These are phyloP conservation scores for Andrographis paniculata DNA, from an alignment of 305 asterid species.

Conservation along the genomic window DNA sequence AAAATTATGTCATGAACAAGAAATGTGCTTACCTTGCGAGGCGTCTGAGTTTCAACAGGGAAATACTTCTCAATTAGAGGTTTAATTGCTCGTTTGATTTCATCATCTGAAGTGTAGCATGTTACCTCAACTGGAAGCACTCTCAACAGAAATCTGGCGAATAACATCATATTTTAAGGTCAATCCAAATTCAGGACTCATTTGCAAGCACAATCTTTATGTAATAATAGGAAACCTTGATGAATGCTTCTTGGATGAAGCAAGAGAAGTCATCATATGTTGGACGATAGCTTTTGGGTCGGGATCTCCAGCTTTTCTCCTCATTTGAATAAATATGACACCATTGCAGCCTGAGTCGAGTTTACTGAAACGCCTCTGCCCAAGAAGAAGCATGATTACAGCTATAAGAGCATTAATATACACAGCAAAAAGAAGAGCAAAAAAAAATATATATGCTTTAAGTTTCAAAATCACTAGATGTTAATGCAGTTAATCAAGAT, in stretches of 20 bases:
- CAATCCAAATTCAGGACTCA: no score
- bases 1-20: conserved; percentile 1
- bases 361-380: conserved; percentile 72
- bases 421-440: no score
- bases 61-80: conserved; percentile 68
- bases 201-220: background rate
- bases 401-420: no score
- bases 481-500: conserved; percentile 2
- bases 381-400: conserved; percentile 10
- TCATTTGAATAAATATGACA: conserved; percentile 81
- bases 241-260: conserved; percentile 60
- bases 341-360: conserved; percentile 94
- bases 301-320: conserved; percentile 76
- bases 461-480: background rate
- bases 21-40: conserved; percentile 44
- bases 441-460: no score
- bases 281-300: conserved; percentile 74
- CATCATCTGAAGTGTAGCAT: conserved; percentile 92
- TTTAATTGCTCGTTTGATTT: conserved; percentile 51
- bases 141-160: conserved; percentile 65
- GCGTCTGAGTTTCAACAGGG: conserved; percentile 62
- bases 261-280: conserved; percentile 86
- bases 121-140: conserved; percentile 75
- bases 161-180: no score
- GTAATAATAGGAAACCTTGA: conserved; percentile 41